Percentiles rank a stretch among this genome's conserved stretches.
Evolutionary conservation across 345 rosid genomes (phyloP).

Genomic region (Limnanthes douglasii): DNA sequence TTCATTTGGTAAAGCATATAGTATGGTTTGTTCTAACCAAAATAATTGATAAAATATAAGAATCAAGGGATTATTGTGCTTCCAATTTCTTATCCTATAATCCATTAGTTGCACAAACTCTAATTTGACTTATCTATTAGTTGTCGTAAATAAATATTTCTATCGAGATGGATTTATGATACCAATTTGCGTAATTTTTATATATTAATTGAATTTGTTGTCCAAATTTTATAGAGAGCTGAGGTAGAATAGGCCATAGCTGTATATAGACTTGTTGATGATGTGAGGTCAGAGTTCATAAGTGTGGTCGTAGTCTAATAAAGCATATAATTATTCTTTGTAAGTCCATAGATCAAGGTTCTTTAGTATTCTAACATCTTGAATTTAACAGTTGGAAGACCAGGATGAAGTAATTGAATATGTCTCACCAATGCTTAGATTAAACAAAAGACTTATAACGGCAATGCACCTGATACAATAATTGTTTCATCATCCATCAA

Average conservation of each 20-base stretch:
- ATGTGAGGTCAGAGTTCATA: constrained; percentile 26
- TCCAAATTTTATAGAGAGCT: constrained; percentile 46
- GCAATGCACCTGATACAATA: constrained; percentile 79
- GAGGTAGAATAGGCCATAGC: constrained; percentile 62
- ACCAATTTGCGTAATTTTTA: too few species aligned
- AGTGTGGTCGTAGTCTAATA: not conserved
- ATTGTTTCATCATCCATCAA: constrained; percentile 36
- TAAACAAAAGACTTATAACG: constrained; percentile 65
- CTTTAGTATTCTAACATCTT: constrained; percentile 7
- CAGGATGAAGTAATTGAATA: constrained; percentile 36
- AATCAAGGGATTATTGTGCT: too few species aligned
- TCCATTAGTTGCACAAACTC: too few species aligned
- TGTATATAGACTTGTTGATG: constrained; percentile 46
- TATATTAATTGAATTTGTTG: too few species aligned
- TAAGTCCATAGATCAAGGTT: constrained; percentile 3
- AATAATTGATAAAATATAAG: too few species aligned
- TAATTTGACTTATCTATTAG: too few species aligned
- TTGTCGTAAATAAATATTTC: too few species aligned
- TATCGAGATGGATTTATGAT: too few species aligned
- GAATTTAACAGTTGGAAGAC: constrained; percentile 43
- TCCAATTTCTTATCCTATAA: too few species aligned
- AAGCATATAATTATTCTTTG: not conserved
- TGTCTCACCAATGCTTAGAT: constrained; percentile 21
- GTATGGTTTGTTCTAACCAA: too few species aligned
- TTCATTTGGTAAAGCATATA: too few species aligned